Conservation (phyloP, 164 flowering plant genomes). For the Aristolochia californica region DNA sequence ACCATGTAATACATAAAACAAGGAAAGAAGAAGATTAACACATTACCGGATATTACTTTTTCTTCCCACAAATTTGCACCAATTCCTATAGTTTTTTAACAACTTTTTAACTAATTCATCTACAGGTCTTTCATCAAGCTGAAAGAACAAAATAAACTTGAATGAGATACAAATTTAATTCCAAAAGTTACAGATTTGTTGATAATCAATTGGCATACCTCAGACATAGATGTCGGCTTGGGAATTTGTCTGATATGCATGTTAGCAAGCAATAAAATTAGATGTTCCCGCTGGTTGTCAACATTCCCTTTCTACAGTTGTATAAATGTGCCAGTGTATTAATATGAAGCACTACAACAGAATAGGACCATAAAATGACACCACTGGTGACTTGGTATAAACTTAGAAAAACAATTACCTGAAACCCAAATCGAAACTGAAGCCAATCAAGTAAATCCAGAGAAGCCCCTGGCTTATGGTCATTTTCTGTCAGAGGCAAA, state of each 20-base stretch:
- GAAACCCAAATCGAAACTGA: constrained; percentile 69
- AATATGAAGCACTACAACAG: background rate
- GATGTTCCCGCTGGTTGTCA: constrained; percentile 91
- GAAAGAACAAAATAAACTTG: constrained; percentile 9
- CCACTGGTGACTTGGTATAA: constrained; percentile 4
- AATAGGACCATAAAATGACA: constrained; percentile 53
- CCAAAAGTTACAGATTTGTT: background rate
- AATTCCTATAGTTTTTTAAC: constrained; percentile 72
- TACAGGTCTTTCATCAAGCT: constrained; percentile 64
- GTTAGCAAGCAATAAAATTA: constrained; percentile 81
- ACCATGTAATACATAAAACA: background rate
- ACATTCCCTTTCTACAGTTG: constrained; percentile 65
- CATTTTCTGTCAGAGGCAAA: constrained; percentile 39
- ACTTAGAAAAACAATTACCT: constrained; percentile 29
- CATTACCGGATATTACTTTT: constrained; percentile 62
- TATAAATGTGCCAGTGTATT: background rate
- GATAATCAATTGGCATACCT: constrained; percentile 31
- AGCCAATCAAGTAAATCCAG: constrained; percentile 78
- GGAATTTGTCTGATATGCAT: constrained; percentile 41
- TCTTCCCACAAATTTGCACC: constrained; percentile 85
- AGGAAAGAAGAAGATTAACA: background rate
- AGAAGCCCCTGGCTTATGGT: constrained; percentile 22
- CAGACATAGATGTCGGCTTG: constrained; percentile 28
- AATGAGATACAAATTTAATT: constrained; percentile 5
- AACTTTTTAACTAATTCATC: constrained; percentile 72